Percentiles rank a stretch among this genome's conserved stretches.
These are phyloP conservation scores for Tephrocybe sp. DNA, from an alignment of 768 basidiomycete species.

Conservation along the genomic window DNA sequence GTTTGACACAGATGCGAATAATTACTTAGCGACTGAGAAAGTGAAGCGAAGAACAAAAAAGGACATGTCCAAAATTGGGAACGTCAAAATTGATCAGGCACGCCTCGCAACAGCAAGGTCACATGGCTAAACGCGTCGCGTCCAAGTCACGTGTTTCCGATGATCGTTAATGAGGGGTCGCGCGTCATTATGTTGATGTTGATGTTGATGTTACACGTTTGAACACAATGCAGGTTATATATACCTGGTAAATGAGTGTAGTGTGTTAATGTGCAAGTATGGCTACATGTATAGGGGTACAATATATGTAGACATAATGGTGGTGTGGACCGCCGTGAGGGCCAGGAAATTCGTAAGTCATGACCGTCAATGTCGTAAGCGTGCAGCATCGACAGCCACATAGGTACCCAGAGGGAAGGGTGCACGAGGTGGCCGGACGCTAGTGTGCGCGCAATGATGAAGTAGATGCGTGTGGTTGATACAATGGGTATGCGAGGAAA, in stretches of 20 bases:
- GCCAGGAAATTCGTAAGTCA: constrained; percentile 11
- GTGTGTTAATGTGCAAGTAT: constrained; percentile 6
- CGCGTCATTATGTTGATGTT: too few relatives aligned
- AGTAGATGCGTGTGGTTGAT: background rate
- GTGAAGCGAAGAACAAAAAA: too few relatives aligned
- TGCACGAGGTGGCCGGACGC: constrained; percentile 1
- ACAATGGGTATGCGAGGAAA: constrained; percentile 12
- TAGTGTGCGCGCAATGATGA: background rate
- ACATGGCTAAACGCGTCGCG: too few relatives aligned
- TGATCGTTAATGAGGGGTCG: too few relatives aligned
- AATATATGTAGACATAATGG: constrained; percentile 9
- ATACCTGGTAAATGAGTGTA: constrained; percentile 12
- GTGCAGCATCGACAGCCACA: constrained; percentile 1
- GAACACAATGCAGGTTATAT: too few relatives aligned
- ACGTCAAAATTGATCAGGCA: too few relatives aligned
- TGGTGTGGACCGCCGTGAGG: background rate
- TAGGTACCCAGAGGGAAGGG: background rate
- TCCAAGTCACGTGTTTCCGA: too few relatives aligned
- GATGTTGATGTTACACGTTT: too few relatives aligned
- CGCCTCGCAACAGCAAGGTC: too few relatives aligned
- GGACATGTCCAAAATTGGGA: too few relatives aligned
- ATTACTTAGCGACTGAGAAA: too few relatives aligned
- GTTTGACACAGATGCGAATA: too few relatives aligned
- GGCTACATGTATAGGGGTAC: constrained; percentile 5
- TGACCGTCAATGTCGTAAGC: constrained; percentile 12